Conservation (phyloP, 305 asterid species). For the Solanum aculeatissimum region DNA sequence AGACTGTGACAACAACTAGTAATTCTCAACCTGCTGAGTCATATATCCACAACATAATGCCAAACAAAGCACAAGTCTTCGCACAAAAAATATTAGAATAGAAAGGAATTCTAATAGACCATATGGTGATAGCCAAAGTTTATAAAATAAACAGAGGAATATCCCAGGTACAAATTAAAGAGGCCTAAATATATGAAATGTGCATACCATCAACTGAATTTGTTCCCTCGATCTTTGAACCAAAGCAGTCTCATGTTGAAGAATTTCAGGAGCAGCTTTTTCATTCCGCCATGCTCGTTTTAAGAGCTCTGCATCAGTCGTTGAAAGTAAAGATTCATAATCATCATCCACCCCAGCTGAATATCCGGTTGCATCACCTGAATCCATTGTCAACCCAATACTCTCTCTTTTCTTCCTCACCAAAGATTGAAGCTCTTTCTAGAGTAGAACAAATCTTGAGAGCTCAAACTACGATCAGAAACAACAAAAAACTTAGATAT, state of each 20-base stretch:
- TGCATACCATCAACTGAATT: conserved; percentile 56
- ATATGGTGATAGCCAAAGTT: neutral
- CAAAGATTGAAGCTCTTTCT: neutral
- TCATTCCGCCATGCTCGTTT: conserved; percentile 88
- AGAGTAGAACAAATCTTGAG: neutral
- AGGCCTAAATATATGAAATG: neutral
- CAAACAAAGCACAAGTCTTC: neutral
- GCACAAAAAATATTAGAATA: neutral
- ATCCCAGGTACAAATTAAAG: neutral
- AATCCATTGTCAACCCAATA: conserved; percentile 27
- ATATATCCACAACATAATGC: neutral
- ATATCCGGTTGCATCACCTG: conserved; percentile 31
- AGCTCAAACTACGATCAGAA: neutral
- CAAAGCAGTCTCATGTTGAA: conserved; percentile 45
- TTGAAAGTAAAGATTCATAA: conserved; percentile 53
- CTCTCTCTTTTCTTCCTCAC: neutral
- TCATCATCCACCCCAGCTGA: conserved; percentile 27
- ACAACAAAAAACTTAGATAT: neutral
- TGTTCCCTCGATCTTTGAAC: conserved; percentile 58
- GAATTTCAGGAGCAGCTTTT: conserved; percentile 96
- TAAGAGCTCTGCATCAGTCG: conserved; percentile 66
- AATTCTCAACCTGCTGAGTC: neutral
- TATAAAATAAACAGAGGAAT: neutral
- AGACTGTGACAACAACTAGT: neutral
- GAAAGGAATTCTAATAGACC: neutral